Percentiles rank a stretch among this genome's conserved stretches.
These are phyloP conservation scores for Gryganskiella cystojenkinii DNA, from an alignment of 192 early-diverging fungal genomes.

Conservation along the genomic window DNA sequence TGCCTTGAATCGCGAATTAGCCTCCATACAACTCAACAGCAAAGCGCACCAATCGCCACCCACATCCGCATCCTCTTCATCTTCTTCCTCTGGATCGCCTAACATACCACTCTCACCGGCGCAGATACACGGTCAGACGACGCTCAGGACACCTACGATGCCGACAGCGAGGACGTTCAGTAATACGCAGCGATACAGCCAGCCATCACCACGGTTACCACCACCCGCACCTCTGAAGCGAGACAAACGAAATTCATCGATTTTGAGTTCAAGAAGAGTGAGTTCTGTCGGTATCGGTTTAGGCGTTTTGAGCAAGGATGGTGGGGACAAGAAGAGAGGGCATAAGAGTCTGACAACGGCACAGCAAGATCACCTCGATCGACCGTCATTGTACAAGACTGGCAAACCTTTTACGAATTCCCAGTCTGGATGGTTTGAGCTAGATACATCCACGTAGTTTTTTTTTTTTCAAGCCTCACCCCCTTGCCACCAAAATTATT, in stretches of 20 bases:
- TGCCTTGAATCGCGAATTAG: constrained; percentile 2
- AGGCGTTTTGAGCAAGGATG: constrained; percentile 43
- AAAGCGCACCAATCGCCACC: constrained; percentile 3
- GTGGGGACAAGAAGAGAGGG: constrained; percentile 9
- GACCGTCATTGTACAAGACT: constrained; percentile 14
- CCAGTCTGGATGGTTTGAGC: constrained; percentile 28
- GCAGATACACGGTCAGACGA: constrained; percentile 1
- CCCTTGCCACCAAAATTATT: no score
- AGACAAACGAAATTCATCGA: constrained; percentile 50
- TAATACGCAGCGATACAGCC: constrained; percentile 34
- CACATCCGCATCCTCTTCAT: neutral
- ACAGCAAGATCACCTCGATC: neutral
- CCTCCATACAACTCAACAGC: constrained; percentile 22
- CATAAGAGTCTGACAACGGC: neutral
- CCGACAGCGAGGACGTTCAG: constrained; percentile 44
- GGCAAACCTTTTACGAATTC: constrained; percentile 2
- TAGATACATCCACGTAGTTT: neutral
- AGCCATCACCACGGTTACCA: constrained; percentile 10
- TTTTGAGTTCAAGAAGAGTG: constrained; percentile 41
- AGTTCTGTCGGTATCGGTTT: constrained; percentile 49
- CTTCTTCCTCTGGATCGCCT: neutral
- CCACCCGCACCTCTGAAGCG: constrained; percentile 41
- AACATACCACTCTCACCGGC: neutral
- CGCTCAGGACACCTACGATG: constrained; percentile 1
- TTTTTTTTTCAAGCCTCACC: no score